Conservation (phyloP, 2,329 filamentous ascomycete genomes). For the Dothideomycetes sp. region DNA sequence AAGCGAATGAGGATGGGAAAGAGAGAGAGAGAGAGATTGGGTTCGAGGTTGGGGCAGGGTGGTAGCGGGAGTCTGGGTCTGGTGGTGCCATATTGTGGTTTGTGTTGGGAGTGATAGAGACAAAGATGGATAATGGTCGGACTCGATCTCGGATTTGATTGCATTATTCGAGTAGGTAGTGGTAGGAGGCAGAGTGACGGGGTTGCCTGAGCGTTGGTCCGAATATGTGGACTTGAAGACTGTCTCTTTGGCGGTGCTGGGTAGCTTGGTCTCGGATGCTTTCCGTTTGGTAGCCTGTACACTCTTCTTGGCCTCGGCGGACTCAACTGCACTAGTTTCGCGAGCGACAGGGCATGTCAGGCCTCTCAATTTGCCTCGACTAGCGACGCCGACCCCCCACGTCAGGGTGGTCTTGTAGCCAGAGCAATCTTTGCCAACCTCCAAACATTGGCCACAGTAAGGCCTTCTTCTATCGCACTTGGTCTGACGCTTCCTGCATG, state of each 20-base stretch:
- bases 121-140: neutral
- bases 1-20: too few species aligned
- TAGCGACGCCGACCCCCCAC: slow-evolving; percentile 92
- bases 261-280: neutral
- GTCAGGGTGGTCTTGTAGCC: slow-evolving; percentile 96
- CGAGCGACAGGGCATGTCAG: slow-evolving; percentile 60
- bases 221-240: neutral
- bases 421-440: slow-evolving; percentile 83
- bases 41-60: too few species aligned
- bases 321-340: slow-evolving; percentile 22
- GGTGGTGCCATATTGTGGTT: neutral
- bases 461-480: slow-evolving; percentile 87
- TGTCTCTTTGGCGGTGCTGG: neutral
- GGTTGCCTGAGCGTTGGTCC: neutral
- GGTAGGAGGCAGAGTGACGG: neutral
- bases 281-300: slow-evolving; percentile 14
- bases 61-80: too few species aligned
- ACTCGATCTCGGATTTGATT: neutral
- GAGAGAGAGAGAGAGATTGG: too few species aligned
- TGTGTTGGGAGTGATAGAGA: neutral
- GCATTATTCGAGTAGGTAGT: neutral
- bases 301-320: slow-evolving; percentile 16
- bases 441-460: slow-evolving; percentile 90
- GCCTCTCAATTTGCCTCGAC: slow-evolving; percentile 85
- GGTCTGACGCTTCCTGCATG: slow-evolving; percentile 71